phyloP scores from a whole-genome alignment of 2,329 filamentous ascomycete genomes.

The Celoporthe dispersa region DNA sequence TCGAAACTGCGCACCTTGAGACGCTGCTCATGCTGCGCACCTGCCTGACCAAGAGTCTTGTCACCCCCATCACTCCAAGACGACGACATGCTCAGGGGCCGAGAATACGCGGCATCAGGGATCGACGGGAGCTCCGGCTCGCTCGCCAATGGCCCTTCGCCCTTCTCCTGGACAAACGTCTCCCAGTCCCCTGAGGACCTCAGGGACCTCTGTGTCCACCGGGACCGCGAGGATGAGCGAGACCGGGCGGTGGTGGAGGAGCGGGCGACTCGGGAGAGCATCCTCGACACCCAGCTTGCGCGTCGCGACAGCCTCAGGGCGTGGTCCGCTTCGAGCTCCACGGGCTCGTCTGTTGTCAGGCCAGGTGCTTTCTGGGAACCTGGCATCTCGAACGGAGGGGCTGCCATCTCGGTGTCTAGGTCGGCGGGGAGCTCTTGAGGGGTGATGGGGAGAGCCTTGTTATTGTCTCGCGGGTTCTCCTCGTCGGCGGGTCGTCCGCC shows the following conservation, averaged over 20 bases:
- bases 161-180: conserved; percentile 12
- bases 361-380: not conserved
- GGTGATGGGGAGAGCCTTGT: not conserved
- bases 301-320: conserved; percentile 8
- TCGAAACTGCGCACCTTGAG: conserved; percentile 19
- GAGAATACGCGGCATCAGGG: conserved; percentile 8
- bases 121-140: conserved; percentile 3
- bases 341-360: not conserved
- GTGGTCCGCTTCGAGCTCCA: conserved; percentile 17
- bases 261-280: conserved; percentile 15
- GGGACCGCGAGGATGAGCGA: conserved; percentile 21
- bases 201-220: conserved; percentile 7
- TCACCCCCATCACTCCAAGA: not conserved
- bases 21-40: not conserved
- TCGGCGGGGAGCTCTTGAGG: not conserved
- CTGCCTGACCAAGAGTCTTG: conserved; percentile 7
- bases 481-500: conserved; percentile 8
- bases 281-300: conserved; percentile 23
- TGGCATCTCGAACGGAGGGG: not conserved
- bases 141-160: not conserved
- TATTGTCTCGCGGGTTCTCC: not conserved
- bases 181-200: conserved; percentile 18
- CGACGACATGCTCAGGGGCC: conserved; percentile 12
- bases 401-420: not conserved
- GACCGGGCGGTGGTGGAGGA: conserved; percentile 19